Evolutionary conservation across 306 rosid genomes (phyloP), one percentile per base, ranked within the genome.

Genomic region (Urtica urens): DNA sequence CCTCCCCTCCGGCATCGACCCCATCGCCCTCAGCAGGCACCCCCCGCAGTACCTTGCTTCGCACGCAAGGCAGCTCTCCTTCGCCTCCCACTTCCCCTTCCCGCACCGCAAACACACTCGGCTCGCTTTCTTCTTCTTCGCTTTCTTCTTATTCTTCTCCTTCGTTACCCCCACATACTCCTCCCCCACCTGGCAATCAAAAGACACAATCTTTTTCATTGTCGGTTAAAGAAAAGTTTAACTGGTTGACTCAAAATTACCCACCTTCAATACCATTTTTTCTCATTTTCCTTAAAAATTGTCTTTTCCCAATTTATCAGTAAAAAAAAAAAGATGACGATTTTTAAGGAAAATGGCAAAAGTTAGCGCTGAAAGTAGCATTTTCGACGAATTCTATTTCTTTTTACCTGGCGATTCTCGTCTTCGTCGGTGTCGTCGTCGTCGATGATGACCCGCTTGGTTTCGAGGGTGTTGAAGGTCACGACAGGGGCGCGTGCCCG

Each of bases 1-100:
- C 23, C 96, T 82, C 43, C 99, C 96, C 64, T 92, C 95, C 14
- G 96, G 99, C 99, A 92, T 92, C 9, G 99, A 85, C 49, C 99
- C 99, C 99, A 82, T 92, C 41, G 96, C 94, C 64, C 95, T 73
- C 18, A 92, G 87, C 68, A 84, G 92, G 63, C 99, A 92, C 59
- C 67, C 82, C 52, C 87, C 73, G 71, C 96, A 92, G 65, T 92
- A 92, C 72, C 75, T 85, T 11, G 87, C 82, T 62, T 82, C 79
- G 65, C 96, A 92, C 49, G 85, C 96, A 29, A 85, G 56, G 70
- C 99, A 92, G 16, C 83, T 77, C 63, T 92, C 94, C 67, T 92
- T 92, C 14, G 93, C 82, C 68, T 92, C 99, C 99, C 99, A 92
- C 85, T 92, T 92, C 54, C 83, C 96, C 72, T 78, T 92, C 27